Base-by-base conservation (phyloP, 192 early-diverging fungal genomes). In the Gamsiella multidivaricata region DNA sequence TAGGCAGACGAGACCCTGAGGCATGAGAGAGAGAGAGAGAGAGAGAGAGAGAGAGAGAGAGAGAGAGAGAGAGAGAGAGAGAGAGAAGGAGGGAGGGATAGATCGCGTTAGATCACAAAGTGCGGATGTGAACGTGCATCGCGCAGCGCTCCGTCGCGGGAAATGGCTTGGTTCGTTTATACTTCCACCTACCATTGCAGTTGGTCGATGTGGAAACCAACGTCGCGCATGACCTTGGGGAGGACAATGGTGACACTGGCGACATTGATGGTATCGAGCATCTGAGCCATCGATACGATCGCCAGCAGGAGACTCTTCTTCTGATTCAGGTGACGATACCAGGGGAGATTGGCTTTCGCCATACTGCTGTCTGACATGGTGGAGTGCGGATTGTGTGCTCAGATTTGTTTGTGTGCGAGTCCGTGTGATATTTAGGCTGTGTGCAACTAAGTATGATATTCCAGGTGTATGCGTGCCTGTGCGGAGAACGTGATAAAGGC, bases 301-400 rank as follows among this genome's bases (percentile, higher is more conserved):
- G 60, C 61, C 1, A 78, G 47, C 37, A 78, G 34, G 15, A 69
- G 61, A 5, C 52, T 54, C 49, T 69, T 78, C 29, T 34, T 63
- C 66, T 78, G 60, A 12, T 69, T 69, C 25, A 78, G 42, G 18
- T 54, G 51, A 6, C 60, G 65, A 47, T 78, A 78, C 74, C 74
- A 78, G 10, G 74, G 74, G 2, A 63, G 52, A 18, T 54, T 31
- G 29, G 18, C n/a, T 23, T 9, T 31, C 15, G 9, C 28, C 5
- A n/a, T 20, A n/a, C 11, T 49, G 46, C n/a, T 49, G 8, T 54
- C 51, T 5, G 53, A 2, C 15, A 54, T 54, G 15, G 23, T 22
- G 22, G 50, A 5, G n/a, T n/a, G n/a, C n/a, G n/a, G n/a, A n/a
- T n/a, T n/a, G n/a, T n/a, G n/a, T n/a, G n/a, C n/a, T n/a, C n/a